These are phyloP conservation scores for Colletotrichum eremochloae DNA, from an alignment of 2,329 filamentous ascomycete species.

Conservation along the genomic window DNA sequence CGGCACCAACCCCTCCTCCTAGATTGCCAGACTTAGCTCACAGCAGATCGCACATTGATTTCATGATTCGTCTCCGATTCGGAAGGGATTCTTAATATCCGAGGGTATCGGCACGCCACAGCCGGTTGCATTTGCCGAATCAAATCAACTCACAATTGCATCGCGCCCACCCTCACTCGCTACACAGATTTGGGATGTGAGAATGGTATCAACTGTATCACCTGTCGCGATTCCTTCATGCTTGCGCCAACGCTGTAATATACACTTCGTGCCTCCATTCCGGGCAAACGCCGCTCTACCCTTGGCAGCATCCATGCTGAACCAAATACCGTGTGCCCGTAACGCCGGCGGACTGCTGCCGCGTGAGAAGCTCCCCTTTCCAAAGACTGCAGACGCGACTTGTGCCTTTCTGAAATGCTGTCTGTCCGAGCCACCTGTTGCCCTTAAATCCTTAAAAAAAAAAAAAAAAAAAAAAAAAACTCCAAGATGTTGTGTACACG, in stretches of 20 bases:
- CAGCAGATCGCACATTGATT: not conserved
- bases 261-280: constrained; percentile 35
- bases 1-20: not conserved
- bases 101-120: constrained; percentile 24
- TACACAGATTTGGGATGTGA: not conserved
- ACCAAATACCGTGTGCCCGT: constrained; percentile 26
- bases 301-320: constrained; percentile 33
- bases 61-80: constrained; percentile 17
- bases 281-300: constrained; percentile 34
- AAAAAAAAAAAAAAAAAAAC: constrained; percentile 5
- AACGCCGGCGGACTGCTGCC: constrained; percentile 39
- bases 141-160: not conserved
- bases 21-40: not conserved
- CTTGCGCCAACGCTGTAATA: constrained; percentile 27
- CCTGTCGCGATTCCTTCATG: not conserved
- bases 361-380: constrained; percentile 1
- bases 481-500: constrained; percentile 38
- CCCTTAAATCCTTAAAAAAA: not conserved
- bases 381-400: constrained; percentile 15
- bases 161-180: not conserved
- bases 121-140: not conserved
- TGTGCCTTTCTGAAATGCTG: constrained; percentile 19
- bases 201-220: constrained; percentile 21
- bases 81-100: constrained; percentile 1
- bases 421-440: constrained; percentile 6